Conservation (phyloP, 306 rosid genomes). For the Nissolia schottii region DNA sequence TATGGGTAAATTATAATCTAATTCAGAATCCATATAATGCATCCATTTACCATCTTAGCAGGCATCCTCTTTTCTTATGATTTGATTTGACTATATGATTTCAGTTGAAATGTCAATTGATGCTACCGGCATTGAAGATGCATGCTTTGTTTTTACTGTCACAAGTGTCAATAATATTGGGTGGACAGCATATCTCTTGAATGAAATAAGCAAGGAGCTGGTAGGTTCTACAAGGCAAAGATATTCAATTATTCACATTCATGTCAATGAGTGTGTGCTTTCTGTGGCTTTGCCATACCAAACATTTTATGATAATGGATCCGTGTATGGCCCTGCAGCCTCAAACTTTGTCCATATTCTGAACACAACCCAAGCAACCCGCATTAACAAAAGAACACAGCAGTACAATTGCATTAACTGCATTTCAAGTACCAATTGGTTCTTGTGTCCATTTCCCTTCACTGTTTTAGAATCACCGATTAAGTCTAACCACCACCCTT, state of each 20-base stretch:
- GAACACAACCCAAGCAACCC: background rate
- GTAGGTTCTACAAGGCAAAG: background rate
- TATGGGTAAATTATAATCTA: too few relatives aligned
- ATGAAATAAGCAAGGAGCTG: background rate
- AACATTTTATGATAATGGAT: background rate
- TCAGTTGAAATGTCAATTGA: background rate
- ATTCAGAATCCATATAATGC: background rate
- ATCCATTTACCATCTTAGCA: background rate
- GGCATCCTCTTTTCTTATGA: background rate
- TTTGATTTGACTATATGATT: background rate
- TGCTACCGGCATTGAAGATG: background rate
- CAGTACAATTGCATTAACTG: background rate
- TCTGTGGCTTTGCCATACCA: background rate
- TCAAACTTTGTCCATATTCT: background rate
- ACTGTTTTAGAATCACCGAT: background rate
- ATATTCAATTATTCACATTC: too few relatives aligned
- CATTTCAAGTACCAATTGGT: background rate
- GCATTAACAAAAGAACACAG: background rate
- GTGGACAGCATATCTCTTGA: constrained; percentile 26
- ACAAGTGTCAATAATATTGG: constrained; percentile 10
- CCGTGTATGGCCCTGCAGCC: constrained; percentile 28
- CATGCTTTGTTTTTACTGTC: background rate
- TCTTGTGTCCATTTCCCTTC: background rate
- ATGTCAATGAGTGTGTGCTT: background rate
- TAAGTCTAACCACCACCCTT: constrained; percentile 1